These are phyloP conservation scores for Russula foetens DNA, from an alignment of 768 basidiomycete genomes.

Conservation along the genomic window DNA sequence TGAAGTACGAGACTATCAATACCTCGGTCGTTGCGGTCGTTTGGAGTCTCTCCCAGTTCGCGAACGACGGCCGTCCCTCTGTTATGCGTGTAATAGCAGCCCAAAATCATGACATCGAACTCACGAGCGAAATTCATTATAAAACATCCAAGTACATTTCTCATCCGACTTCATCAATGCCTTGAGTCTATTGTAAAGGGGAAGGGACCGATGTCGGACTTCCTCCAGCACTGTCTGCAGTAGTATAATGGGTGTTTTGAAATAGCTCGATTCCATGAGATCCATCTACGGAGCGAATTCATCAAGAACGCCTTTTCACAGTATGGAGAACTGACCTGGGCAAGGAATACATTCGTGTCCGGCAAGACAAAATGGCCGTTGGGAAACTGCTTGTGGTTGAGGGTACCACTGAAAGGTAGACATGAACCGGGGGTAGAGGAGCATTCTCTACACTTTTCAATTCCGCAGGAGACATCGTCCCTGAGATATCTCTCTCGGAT, in stretches of 20 bases:
- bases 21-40: constrained; percentile 95
- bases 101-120: constrained; percentile 25
- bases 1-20: constrained; percentile 4
- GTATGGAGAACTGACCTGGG: constrained; percentile 48
- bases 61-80: constrained; percentile 78
- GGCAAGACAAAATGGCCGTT: constrained; percentile 78
- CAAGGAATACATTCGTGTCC: constrained; percentile 91
- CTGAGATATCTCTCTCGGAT: constrained; percentile 90
- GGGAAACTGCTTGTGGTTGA: constrained; percentile 46
- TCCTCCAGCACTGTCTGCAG: constrained; percentile 96
- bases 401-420: constrained; percentile 54
- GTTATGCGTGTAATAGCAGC: neutral
- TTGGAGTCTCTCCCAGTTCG: constrained; percentile 74
- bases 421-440: constrained; percentile 30
- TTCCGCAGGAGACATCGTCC: constrained; percentile 84
- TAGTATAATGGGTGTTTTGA: constrained; percentile 75
- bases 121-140: constrained; percentile 79
- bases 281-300: constrained; percentile 62
- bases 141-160: constrained; percentile 77
- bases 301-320: neutral
- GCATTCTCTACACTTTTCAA: constrained; percentile 63
- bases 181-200: constrained; percentile 88
- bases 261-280: constrained; percentile 70
- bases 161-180: constrained; percentile 78
- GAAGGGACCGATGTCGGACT: constrained; percentile 89